Percentiles rank a stretch among this genome's conserved stretches.
Conservation (phyloP, 75 land plant genomes). For the Larix kaempferi region DNA sequence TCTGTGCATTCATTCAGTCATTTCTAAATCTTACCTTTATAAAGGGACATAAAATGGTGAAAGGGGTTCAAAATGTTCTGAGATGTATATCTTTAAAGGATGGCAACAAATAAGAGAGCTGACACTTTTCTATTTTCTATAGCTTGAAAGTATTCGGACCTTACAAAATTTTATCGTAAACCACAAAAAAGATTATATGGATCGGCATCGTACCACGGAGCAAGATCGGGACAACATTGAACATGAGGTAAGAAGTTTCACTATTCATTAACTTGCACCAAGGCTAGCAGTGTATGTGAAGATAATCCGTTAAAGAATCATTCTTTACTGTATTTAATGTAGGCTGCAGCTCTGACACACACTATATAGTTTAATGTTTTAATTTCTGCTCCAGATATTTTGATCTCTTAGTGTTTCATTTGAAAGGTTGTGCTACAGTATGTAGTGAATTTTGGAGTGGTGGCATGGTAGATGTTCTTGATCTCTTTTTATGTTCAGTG, state of each 20-base stretch:
- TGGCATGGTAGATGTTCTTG: too few relatives aligned
- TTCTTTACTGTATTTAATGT: neutral
- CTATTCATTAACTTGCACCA: neutral
- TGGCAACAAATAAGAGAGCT: too few relatives aligned
- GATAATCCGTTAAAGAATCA: neutral
- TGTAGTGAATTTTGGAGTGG: neutral
- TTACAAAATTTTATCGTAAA: conserved; percentile 66
- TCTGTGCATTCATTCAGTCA: too few relatives aligned
- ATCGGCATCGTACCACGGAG: conserved; percentile 87
- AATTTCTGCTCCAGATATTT: neutral
- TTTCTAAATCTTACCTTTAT: too few relatives aligned
- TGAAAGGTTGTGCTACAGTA: neutral
- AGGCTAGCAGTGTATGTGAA: neutral
- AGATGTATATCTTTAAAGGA: too few relatives aligned
- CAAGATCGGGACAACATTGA: conserved; percentile 96
- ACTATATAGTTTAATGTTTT: neutral
- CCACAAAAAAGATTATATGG: conserved; percentile 83
- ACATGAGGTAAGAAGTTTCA: conserved; percentile 67
- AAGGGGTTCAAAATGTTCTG: too few relatives aligned
- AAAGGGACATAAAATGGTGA: too few relatives aligned
- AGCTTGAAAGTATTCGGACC: conserved; percentile 75
- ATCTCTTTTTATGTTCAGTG: neutral
- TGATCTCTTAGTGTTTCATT: neutral
- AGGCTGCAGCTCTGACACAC: neutral
- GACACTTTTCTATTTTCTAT: neutral